phyloP scores from a whole-genome alignment of 108 stramenopile genomes.

The Epithemia pelagica region DNA sequence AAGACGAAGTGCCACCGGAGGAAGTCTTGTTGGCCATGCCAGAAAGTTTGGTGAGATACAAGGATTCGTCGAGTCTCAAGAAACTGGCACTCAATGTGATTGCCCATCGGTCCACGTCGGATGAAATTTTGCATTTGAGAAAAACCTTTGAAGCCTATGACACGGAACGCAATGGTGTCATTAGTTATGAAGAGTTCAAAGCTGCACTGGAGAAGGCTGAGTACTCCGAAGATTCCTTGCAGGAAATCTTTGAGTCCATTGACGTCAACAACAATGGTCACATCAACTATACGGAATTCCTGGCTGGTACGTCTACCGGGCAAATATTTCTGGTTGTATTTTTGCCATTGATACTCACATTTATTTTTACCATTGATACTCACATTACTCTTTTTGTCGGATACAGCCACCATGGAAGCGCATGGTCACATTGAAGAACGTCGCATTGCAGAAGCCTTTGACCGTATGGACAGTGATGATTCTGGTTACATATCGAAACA shows the following conservation, averaged over 20 bases:
- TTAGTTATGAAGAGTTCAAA: constrained; percentile 40
- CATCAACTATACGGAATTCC: constrained; percentile 76
- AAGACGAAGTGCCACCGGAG: constrained; percentile 3
- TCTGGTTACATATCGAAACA: constrained; percentile 56
- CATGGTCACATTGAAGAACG: constrained; percentile 50
- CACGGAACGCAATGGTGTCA: constrained; percentile 53
- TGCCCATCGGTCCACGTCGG: constrained; percentile 48
- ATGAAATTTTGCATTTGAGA: constrained; percentile 68
- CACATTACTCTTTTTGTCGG: not conserved
- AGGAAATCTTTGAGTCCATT: constrained; percentile 31
- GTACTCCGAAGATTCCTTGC: constrained; percentile 38
- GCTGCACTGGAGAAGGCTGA: constrained; percentile 26
- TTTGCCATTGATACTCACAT: not conserved
- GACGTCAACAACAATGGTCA: constrained; percentile 62
- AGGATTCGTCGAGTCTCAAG: not conserved
- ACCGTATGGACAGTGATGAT: constrained; percentile 73
- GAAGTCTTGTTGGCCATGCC: not conserved
- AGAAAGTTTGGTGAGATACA: constrained; percentile 4
- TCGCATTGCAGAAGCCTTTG: constrained; percentile 67
- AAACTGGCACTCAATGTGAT: constrained; percentile 44
- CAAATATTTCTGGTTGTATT: constrained; percentile 10
- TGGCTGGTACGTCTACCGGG: constrained; percentile 35
- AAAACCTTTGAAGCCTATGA: constrained; percentile 68
- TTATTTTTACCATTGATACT: not conserved
- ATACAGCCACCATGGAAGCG: constrained; percentile 24